Base-by-base conservation (phyloP, 768 basidiomycete species). In the Auriscalpium vulgare region DNA sequence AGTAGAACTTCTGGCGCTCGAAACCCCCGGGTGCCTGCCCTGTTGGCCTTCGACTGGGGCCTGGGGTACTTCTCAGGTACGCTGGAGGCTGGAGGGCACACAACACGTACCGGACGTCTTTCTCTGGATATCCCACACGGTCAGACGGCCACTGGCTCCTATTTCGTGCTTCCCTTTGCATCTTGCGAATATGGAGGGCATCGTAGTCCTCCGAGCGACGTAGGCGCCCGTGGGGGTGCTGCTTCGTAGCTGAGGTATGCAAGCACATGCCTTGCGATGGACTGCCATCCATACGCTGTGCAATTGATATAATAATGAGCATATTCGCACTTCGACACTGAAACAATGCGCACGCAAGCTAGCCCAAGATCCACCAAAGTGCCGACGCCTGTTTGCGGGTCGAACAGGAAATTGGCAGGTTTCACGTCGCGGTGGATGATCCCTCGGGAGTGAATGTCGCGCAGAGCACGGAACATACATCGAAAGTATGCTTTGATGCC, bases 381-480 rank as follows among this genome's bases (percentile, higher is more conserved):
- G 21, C 97, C 97, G 11, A 84, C 75, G 10, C 88, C 87, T 8
- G 85, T 87, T 38, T 78, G 80, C 38, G 91, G 86, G 68, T 98
- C 91, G 68, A 87, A 97, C 37, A 98, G 78, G 68, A 98, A 98
- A 69, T 98, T 98, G 57, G 95, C 95, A 19, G 95, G 95, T 67
- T 98, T 98, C 63, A 98, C 91, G 70, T 98, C 95, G 47, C 95
- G 90, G 69, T 98, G 95, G 51, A 98, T 90, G 64, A 98, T 87
- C 6, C 81, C 82, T 53, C 93, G 78, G 10, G 82, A 74, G 67
- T 98, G 95, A 23, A 93, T 87, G 65, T 95, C 93, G 49, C 88
- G 83, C 53, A 98, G 70, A 3, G 91, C 95, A 45, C 90, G 87
- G 68, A 98, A 85, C 71, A 99, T 82, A 67, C 90, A 93, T 37